A percentile compares a stretch with the other conserved stretches of the same genome.
phyloP scores from a whole-genome alignment of 352 stramenopile species.

The Globisporangium uncinulatum region DNA sequence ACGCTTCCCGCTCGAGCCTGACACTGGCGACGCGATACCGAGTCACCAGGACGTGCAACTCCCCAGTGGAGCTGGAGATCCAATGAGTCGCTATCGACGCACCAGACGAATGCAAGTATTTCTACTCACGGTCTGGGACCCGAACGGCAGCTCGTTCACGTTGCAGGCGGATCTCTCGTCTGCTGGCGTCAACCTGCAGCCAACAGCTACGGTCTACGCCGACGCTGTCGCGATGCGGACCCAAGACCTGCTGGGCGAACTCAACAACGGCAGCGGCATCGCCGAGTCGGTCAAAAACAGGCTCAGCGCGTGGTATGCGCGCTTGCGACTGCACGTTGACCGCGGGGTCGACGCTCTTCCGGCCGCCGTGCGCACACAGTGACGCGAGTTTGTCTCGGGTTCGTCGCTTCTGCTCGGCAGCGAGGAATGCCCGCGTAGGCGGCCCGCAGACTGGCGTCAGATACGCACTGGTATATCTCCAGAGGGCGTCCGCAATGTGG shows the following conservation, averaged over 20 bases:
- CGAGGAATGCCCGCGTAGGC: conserved; percentile 11
- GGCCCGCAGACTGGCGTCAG: conserved; percentile 2
- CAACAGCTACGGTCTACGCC: conserved; percentile 11
- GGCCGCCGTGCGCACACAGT: not conserved
- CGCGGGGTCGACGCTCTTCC: not conserved
- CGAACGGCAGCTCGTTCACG: conserved; percentile 18
- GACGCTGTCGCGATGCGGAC: conserved; percentile 25
- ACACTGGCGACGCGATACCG: not conserved
- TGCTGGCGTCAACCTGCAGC: not conserved
- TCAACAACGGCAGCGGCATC: conserved; percentile 16
- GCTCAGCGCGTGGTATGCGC: conserved; percentile 12
- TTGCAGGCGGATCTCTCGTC: conserved; percentile 6
- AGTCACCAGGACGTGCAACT: conserved; percentile 9
- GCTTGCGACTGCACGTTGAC: conserved; percentile 18
- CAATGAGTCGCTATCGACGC: conserved; percentile 12
- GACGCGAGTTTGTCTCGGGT: conserved; percentile 8
- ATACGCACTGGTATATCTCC: conserved; percentile 14
- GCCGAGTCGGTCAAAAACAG: conserved; percentile 27
- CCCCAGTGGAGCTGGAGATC: conserved; percentile 11
- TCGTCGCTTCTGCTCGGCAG: conserved; percentile 5
- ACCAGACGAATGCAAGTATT: conserved; percentile 3
- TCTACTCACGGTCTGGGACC: conserved; percentile 11
- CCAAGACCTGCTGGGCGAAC: conserved; percentile 21
- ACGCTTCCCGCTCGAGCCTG: not conserved
- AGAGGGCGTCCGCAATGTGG: not conserved